Evolutionary conservation across 2,329 filamentous ascomycete species (phyloP).

Genomic region (Claviceps quebecensis): DNA sequence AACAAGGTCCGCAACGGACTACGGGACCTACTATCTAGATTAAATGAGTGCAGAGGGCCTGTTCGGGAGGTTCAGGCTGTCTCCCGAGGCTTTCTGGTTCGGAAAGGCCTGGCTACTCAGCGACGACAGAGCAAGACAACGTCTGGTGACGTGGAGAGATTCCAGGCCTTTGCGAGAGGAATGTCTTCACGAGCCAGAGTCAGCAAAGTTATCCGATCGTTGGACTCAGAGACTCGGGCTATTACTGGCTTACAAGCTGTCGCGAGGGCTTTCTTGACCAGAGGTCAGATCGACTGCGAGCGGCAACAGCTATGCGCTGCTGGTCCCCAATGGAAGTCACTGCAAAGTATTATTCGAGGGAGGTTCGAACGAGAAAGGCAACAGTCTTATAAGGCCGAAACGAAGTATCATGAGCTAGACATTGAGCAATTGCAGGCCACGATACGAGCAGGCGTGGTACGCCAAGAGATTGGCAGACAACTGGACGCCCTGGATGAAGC

Average conservation of each 20-base stretch:
- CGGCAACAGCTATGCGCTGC: constrained; percentile 36
- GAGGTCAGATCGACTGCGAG: constrained; percentile 37
- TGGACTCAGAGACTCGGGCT: constrained; percentile 35
- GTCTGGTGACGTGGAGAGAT: constrained; percentile 36
- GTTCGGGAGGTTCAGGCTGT: constrained; percentile 51
- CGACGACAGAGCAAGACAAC: constrained; percentile 39
- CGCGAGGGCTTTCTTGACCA: constrained; percentile 46
- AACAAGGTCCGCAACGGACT: constrained; percentile 48
- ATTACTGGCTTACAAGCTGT: constrained; percentile 50
- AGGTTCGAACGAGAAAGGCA: constrained; percentile 31
- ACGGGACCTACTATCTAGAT: constrained; percentile 40
- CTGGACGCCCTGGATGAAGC: constrained; percentile 33
- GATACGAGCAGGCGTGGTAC: constrained; percentile 39
- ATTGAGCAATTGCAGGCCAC: constrained; percentile 36
- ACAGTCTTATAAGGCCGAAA: constrained; percentile 31
- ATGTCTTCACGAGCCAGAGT: constrained; percentile 46
- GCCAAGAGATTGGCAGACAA: constrained; percentile 33
- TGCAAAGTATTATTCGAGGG: constrained; percentile 31
- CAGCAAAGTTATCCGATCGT: constrained; percentile 35
- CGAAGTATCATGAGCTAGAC: constrained; percentile 28
- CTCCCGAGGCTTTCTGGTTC: constrained; percentile 52
- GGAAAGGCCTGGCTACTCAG: constrained; percentile 41
- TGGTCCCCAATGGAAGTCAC: constrained; percentile 32
- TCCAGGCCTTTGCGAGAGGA: constrained; percentile 57
- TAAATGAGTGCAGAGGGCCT: constrained; percentile 47